These are phyloP conservation scores for Fistulina hepatica DNA, from an alignment of 1,284 basidiomycete genomes.

Conservation along the genomic window DNA sequence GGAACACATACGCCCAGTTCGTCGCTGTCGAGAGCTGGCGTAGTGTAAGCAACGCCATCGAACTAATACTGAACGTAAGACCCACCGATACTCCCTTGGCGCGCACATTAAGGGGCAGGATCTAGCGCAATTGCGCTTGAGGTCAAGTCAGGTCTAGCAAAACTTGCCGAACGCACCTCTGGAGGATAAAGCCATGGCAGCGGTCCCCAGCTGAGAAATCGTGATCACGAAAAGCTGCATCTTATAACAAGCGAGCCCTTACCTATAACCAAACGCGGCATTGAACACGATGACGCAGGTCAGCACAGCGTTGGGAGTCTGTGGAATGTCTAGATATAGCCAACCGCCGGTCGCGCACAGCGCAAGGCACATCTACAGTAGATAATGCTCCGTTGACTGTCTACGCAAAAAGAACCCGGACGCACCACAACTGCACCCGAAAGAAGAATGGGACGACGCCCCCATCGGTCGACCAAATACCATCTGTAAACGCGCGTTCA, in stretches of 20 bases:
- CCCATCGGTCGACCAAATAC: slow-evolving; percentile 90
- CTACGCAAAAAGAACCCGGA: slow-evolving; percentile 1
- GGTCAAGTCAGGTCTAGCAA: neutral
- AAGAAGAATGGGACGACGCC: slow-evolving; percentile 79
- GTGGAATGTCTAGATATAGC: slow-evolving; percentile 83
- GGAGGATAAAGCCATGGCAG: slow-evolving; percentile 84
- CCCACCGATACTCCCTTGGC: slow-evolving; percentile 93
- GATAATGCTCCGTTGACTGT: neutral
- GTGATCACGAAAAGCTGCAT: slow-evolving; percentile 6
- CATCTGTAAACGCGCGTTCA: slow-evolving; percentile 44
- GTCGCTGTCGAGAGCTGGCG: slow-evolving; percentile 1
- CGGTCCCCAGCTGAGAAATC: slow-evolving; percentile 48
- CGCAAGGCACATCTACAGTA: slow-evolving; percentile 58
- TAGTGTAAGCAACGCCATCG: too few species aligned
- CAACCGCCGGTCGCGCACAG: slow-evolving; percentile 76
- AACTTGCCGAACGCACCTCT: slow-evolving; percentile 37
- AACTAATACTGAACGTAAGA: too few species aligned
- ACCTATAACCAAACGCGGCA: slow-evolving; percentile 79
- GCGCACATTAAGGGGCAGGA: slow-evolving; percentile 83
- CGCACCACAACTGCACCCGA: slow-evolving; percentile 74
- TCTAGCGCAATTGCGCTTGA: slow-evolving; percentile 34
- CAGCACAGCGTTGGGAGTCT: slow-evolving; percentile 83
- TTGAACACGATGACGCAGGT: slow-evolving; percentile 88
- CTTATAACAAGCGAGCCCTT: slow-evolving; percentile 2
- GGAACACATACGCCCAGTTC: neutral